Conservation (phyloP, 352 stramenopile species). For the Phytophthora agathidicida region DNA sequence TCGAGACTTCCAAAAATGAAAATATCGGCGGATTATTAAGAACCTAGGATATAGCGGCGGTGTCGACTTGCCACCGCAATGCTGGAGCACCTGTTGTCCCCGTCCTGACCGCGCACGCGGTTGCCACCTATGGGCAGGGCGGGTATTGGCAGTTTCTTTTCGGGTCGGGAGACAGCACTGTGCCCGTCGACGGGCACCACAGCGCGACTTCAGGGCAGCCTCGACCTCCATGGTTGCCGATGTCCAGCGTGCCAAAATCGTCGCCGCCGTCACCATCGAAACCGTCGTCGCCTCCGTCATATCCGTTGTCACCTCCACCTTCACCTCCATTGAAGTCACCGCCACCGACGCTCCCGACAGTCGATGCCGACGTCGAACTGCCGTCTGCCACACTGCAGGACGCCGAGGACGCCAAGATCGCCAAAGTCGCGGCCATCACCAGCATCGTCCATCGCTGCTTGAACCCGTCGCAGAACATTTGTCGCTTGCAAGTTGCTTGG, state of each 20-base stretch:
- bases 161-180: conserved; percentile 31
- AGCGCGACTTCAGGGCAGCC: conserved; percentile 48
- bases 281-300: no score
- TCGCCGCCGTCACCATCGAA: no score
- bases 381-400: conserved; percentile 12
- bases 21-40: conserved; percentile 13
- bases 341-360: background rate
- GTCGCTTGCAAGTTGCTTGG: background rate
- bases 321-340: background rate
- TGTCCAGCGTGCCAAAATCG: conserved; percentile 12
- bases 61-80: background rate
- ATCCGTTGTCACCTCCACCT: no score
- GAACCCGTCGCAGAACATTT: conserved; percentile 5
- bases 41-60: background rate
- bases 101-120: no score
- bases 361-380: background rate
- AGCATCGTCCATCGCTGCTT: conserved; percentile 17
- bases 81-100: background rate
- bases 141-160: conserved; percentile 41
- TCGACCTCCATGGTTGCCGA: background rate
- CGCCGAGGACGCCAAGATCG: background rate
- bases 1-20: no score
- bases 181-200: conserved; percentile 25
- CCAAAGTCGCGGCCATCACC: background rate
- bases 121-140: conserved; percentile 13